phyloP scores from a whole-genome alignment of 2,329 filamentous ascomycete species.

The Penicillium sp. region DNA sequence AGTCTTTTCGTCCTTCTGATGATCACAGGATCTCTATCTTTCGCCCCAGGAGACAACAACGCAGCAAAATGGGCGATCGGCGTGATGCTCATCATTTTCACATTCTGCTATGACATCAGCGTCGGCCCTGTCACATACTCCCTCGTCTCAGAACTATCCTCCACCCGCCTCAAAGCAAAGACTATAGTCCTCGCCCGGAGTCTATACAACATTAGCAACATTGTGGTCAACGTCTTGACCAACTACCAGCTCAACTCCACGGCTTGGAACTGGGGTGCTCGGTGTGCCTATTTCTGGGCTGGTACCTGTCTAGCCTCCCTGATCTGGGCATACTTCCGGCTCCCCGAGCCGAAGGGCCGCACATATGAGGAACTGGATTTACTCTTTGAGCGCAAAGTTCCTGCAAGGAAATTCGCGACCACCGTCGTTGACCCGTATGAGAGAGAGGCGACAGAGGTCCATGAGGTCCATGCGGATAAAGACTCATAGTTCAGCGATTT shows the following conservation, averaged over 20 bases:
- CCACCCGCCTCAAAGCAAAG: conserved; percentile 53
- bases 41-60: conserved; percentile 26
- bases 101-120: conserved; percentile 52
- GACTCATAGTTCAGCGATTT: background rate
- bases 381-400: conserved; percentile 41
- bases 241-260: conserved; percentile 34
- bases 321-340: conserved; percentile 45
- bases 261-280: conserved; percentile 39
- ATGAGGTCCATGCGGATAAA: background rate
- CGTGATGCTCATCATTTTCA: conserved; percentile 46
- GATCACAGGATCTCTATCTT: conserved; percentile 29
- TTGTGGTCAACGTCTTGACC: conserved; percentile 42
- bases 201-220: conserved; percentile 50
- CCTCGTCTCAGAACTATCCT: conserved; percentile 52
- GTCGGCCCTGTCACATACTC: conserved; percentile 56
- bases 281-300: conserved; percentile 45
- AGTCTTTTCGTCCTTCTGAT: conserved; percentile 28
- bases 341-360: conserved; percentile 45
- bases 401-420: conserved; percentile 40
- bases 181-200: conserved; percentile 54
- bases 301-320: conserved; percentile 33
- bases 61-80: conserved; percentile 42
- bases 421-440: conserved; percentile 34
- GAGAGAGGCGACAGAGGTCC: background rate
- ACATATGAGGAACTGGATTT: conserved; percentile 44